A percentile compares a stretch with the other conserved stretches of the same genome.
Conservation (phyloP, 2,329 filamentous ascomycete species). For the Stagonosporopsis chrysanthemi region DNA sequence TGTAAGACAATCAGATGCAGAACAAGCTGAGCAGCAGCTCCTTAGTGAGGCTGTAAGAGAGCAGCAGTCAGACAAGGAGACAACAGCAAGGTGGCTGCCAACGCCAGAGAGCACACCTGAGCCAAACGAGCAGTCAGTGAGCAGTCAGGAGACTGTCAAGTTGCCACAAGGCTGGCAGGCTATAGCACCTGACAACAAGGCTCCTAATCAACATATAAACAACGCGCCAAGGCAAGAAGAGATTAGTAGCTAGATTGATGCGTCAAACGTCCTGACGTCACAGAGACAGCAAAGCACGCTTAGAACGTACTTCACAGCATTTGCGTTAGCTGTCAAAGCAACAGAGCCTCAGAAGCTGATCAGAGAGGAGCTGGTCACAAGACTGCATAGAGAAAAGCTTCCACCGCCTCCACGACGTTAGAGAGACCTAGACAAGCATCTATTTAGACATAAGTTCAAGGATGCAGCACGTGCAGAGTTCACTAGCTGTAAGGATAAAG, state of each 20-base stretch:
- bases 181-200: conserved; percentile 11
- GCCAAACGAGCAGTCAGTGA: neutral
- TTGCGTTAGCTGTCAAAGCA: neutral
- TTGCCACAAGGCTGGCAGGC: conserved; percentile 6
- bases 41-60: neutral
- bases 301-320: neutral
- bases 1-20: too few species aligned
- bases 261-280: neutral
- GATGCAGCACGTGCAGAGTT: too few species aligned
- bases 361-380: neutral
- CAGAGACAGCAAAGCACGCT: neutral
- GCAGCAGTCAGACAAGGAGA: neutral
- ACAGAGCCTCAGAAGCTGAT: neutral
- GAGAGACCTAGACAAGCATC: too few species aligned
- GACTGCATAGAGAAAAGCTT: neutral
- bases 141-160: neutral
- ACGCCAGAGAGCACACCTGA: conserved; percentile 4
- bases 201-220: neutral
- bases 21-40: neutral
- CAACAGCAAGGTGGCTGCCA: neutral
- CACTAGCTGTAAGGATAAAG: too few species aligned
- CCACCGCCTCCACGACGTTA: too few species aligned
- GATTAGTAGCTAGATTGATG: conserved; percentile 1
- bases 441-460: too few species aligned
- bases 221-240: conserved; percentile 2